Evolutionary conservation across 2,329 filamentous ascomycete genomes (phyloP).

Genomic region (Diplodia corticola): DNA sequence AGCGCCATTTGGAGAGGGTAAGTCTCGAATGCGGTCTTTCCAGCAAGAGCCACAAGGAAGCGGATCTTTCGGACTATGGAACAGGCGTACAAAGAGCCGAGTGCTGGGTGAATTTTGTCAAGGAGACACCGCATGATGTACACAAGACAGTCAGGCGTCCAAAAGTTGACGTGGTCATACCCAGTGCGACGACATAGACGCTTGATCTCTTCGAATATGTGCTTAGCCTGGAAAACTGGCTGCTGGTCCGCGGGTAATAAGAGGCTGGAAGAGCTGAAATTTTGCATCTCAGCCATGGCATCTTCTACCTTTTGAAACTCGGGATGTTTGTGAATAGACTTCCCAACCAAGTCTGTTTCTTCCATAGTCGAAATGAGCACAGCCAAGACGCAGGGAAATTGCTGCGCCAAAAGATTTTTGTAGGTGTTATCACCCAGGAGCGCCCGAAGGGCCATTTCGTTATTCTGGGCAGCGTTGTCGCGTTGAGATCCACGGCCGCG

Average conservation of each 20-base stretch:
- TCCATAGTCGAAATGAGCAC: constrained; percentile 75
- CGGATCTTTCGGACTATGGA: constrained; percentile 83
- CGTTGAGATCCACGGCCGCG: constrained; percentile 32
- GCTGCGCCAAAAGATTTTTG: constrained; percentile 61
- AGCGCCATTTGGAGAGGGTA: constrained; percentile 92
- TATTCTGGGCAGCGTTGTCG: constrained; percentile 51
- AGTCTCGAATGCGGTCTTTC: constrained; percentile 67
- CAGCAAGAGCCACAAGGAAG: constrained; percentile 76
- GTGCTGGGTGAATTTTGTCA: constrained; percentile 75
- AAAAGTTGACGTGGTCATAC: constrained; percentile 65
- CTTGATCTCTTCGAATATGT: constrained; percentile 72
- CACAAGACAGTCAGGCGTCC: constrained; percentile 73
- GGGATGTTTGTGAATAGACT: constrained; percentile 61
- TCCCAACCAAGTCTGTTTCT: constrained; percentile 73
- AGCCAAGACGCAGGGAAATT: constrained; percentile 76
- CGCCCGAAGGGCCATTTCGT: constrained; percentile 63
- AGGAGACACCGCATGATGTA: constrained; percentile 76
- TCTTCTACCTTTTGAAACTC: constrained; percentile 61
- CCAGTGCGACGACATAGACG: constrained; percentile 74
- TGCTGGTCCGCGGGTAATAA: constrained; percentile 77
- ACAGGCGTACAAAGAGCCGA: constrained; percentile 85
- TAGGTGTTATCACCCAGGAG: constrained; percentile 68
- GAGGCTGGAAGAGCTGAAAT: constrained; percentile 64
- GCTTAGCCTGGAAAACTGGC: constrained; percentile 78
- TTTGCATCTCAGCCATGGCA: constrained; percentile 68